Base-by-base conservation (phyloP, 176 grass and related monocot species). In the Pontederia paniculata region DNA sequence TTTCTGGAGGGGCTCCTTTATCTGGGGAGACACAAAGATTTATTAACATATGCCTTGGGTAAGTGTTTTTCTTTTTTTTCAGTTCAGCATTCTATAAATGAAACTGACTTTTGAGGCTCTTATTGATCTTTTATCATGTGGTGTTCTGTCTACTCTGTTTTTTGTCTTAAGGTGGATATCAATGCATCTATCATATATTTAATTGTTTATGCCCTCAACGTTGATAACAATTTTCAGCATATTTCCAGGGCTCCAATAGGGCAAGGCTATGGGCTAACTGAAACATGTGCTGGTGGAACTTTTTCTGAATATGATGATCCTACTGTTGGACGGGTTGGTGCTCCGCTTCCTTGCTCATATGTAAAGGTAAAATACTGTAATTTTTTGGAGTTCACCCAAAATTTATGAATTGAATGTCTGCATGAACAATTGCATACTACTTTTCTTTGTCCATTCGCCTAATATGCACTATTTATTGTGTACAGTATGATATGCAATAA, bases 41-140 rank as follows among this genome's bases (percentile, higher is more conserved):
- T 80, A 97, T 97, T 66, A 97, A 88, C 64, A 87, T 97, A 79
- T 97, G 91, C 72, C 74, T 97, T 71, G 91, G 91, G 91, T 97
- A 62, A 87, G 91, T 62, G 44, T 22, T 48, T 5, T 5, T 44
- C n/a, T 18, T 12, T 5, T 44, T 23, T 18, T 12, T 65, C 2
- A 37, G 28, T 2, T 5, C 28, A 37, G 7, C 28, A 37, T 37
- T 31, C 25, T 31, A 5, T 37, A 6, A 37, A 37, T 37, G 3
- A 37, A 37, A 37, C 28, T 37, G 28, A 37, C 3, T 6, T 37
- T 37, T 31, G 25, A 5, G 25, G 5, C 25, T 5, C 25, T 31
- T 31, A 31, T 31, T 37, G 7, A 37, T 37, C 28, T 37, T 37
- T 5, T 37, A 37, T 5, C 28, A 5, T 37, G 28, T 5, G 7